Base-by-base conservation (phyloP, 2,329 filamentous ascomycete species). In the Aspergillus ochraceoroseus region DNA sequence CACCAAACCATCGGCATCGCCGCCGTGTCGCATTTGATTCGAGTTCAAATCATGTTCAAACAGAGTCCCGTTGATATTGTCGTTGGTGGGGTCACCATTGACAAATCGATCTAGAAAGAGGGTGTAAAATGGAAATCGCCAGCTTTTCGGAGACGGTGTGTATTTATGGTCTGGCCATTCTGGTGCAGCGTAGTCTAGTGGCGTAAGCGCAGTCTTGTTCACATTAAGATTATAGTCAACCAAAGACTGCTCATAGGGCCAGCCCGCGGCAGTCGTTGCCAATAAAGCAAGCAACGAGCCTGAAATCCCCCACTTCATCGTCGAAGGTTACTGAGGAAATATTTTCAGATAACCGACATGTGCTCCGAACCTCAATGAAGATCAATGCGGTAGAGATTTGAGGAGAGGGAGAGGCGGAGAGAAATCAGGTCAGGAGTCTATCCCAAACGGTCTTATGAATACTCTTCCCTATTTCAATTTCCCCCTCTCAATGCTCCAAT, bases 81-180 rank as follows among this genome's bases (percentile, higher is more conserved):
- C 79, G 54, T 83, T 83, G 2, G 67, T 68, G 5, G 79, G 79
- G 51, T 83, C 74, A 13, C 79, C 79, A 51, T 83, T 82, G 28
- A 80, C 77, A 52, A 76, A 83, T 44, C 77, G 68, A 56, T 83
- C 79, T 7, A 81, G 61, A 54, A 81, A 80, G 31, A 83, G 63
- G 6, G 77, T 80, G 56, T 83, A 83, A 54, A 82, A 76, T 0
- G 80, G 80, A 46, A 83, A 73, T 17, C 80, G 70, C 80, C 80
- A 83, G 50, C 77, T 82, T 0, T 65, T 56, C 1, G 80, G 79
- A 13, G 78, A 82, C 0, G 67, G 62, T 12, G 63, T 56, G 49
- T 76, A 82, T 15, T 47, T 56, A 32, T 78, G 74, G 46, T 70
- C 63, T n/a, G 62, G 63, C 73, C 76, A 74, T 64, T 70, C 62